Conservation (phyloP, 257 asterid species). For the Solanum piurae region DNA sequence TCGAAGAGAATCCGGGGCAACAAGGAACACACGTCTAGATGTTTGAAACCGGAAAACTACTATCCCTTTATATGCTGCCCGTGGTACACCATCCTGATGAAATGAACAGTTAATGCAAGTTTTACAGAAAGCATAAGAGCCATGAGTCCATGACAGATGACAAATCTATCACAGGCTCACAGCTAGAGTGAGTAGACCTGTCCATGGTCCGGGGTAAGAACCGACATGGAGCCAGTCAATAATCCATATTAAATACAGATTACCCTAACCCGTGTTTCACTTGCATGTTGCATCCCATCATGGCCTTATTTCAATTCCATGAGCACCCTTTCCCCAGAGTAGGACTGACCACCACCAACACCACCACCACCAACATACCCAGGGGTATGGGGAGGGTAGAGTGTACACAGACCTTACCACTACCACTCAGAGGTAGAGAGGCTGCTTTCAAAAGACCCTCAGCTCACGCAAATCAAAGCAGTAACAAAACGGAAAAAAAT, state of each 20-base stretch:
- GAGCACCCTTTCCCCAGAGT: not conserved
- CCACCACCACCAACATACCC: not conserved
- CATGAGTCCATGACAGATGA: not conserved
- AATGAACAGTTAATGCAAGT: not conserved
- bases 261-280: not conserved
- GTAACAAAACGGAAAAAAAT: not conserved
- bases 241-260: not conserved
- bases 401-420: not conserved
- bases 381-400: not conserved
- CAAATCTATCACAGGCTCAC: not conserved
- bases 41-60: slow-evolving; percentile 74
- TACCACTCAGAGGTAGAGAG: not conserved
- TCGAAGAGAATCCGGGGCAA: slow-evolving; percentile 67
- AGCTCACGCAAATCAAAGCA: not conserved
- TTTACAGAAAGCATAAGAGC: not conserved
- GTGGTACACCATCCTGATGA: slow-evolving; percentile 83
- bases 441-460: not conserved
- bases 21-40: slow-evolving; percentile 70
- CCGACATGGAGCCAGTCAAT: not conserved
- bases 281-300: not conserved
- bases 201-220: not conserved
- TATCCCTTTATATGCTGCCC: slow-evolving; percentile 85
- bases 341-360: not conserved
- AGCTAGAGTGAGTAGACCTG: not conserved
- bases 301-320: not conserved